These are phyloP conservation scores for Cladosporium oxysporum DNA, from an alignment of 2,329 filamentous ascomycete genomes.

Conservation along the genomic window DNA sequence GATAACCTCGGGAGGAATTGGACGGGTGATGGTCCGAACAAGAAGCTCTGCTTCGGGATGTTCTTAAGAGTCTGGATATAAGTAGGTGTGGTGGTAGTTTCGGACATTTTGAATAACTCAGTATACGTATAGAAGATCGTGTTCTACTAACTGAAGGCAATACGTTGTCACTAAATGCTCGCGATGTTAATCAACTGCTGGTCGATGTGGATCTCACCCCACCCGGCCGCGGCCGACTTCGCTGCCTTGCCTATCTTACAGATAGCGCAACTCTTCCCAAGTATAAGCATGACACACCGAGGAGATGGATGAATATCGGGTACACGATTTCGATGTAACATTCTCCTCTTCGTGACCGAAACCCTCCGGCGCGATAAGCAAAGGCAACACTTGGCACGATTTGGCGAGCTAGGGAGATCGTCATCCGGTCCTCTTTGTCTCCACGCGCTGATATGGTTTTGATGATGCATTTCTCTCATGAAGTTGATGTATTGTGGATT, in stretches of 20 bases:
- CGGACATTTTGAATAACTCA: constrained; percentile 3
- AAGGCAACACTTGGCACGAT: background rate
- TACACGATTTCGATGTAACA: background rate
- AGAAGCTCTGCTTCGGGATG: constrained; percentile 63
- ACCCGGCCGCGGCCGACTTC: constrained; percentile 15
- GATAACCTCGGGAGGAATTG: constrained; percentile 67
- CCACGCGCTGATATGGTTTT: too few species aligned
- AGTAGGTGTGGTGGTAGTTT: constrained; percentile 18
- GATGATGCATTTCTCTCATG: too few species aligned
- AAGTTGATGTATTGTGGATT: too few species aligned
- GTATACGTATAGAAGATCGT: background rate
- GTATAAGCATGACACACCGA: constrained; percentile 21
- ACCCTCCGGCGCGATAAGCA: background rate
- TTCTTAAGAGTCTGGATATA: constrained; percentile 29
- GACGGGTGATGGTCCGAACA: constrained; percentile 69
- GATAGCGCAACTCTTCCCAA: constrained; percentile 14
- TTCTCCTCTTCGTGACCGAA: background rate
- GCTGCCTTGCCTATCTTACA: constrained; percentile 16
- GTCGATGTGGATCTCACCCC: background rate
- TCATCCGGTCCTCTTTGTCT: too few species aligned
- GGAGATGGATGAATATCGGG: background rate
- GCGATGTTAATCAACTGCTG: background rate
- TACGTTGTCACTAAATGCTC: background rate
- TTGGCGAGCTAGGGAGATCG: background rate
- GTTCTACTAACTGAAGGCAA: background rate